Conservation (phyloP, 2,329 filamentous ascomycete genomes). For the Aspergillus cejpii region DNA sequence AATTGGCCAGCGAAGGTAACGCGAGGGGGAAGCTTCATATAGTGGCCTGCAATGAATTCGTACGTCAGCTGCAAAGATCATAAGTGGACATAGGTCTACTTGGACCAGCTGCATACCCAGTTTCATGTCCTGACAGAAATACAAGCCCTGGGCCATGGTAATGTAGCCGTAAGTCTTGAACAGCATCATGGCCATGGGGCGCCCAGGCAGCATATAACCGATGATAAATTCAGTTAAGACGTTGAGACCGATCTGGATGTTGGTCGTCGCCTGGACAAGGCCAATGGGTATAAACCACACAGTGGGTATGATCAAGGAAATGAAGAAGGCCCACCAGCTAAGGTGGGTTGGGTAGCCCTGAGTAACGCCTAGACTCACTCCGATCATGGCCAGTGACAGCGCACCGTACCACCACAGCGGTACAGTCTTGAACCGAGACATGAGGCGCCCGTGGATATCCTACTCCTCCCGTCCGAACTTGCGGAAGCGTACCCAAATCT, state of each 20-base stretch:
- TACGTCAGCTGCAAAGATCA: conserved; percentile 18
- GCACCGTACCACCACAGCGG: conserved; percentile 53
- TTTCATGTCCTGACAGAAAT: conserved; percentile 61
- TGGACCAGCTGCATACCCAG: conserved; percentile 37
- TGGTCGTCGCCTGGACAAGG: conserved; percentile 64
- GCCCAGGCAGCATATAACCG: conserved; percentile 66
- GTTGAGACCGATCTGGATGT: conserved; percentile 61
- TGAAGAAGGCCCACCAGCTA: conserved; percentile 64
- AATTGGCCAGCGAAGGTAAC: conserved; percentile 49
- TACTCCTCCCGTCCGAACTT: conserved; percentile 51
- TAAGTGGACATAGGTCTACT: neutral
- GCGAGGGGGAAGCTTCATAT: conserved; percentile 54
- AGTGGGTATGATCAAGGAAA: conserved; percentile 59
- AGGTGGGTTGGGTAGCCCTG: conserved; percentile 59
- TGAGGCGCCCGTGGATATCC: conserved; percentile 51
- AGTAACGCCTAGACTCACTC: conserved; percentile 42
- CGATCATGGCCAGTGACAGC: conserved; percentile 47
- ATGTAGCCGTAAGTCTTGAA: conserved; percentile 70
- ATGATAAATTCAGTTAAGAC: conserved; percentile 67
- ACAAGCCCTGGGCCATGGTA: conserved; percentile 59
- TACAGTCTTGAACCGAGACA: conserved; percentile 51
- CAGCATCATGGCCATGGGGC: conserved; percentile 67
- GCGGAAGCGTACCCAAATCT: conserved; percentile 58
- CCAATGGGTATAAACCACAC: conserved; percentile 54
- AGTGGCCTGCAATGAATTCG: conserved; percentile 43